Percentiles rank a stretch among this genome's conserved stretches.
Conservation (phyloP, 768 basidiomycete genomes). For the Heimioporus sp. region DNA sequence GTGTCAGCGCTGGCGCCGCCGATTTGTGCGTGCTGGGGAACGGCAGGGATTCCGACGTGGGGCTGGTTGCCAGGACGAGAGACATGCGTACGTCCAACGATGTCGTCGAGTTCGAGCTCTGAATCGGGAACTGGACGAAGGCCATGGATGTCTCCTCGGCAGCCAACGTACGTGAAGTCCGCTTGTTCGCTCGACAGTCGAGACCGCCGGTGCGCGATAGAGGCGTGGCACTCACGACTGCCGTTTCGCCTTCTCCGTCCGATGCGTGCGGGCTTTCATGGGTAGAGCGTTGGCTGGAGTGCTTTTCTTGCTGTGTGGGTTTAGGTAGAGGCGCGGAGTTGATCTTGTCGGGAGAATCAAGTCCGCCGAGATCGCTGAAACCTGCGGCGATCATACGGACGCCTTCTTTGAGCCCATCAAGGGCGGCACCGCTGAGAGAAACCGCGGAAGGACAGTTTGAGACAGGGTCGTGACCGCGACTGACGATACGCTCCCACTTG, state of each 20-base stretch:
- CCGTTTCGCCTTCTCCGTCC: neutral
- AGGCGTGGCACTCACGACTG: neutral
- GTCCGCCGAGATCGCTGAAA: slow-evolving; percentile 30
- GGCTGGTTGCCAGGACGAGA: slow-evolving; percentile 10
- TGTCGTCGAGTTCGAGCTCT: neutral
- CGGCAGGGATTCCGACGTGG: slow-evolving; percentile 3
- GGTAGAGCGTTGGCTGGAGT: slow-evolving; percentile 36
- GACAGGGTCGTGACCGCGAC: slow-evolving; percentile 40
- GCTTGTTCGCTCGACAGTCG: slow-evolving; percentile 12
- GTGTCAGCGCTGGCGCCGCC: neutral
- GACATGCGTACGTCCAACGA: slow-evolving; percentile 12
- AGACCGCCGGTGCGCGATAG: slow-evolving; percentile 19
- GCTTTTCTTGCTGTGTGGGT: slow-evolving; percentile 7
- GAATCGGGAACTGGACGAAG: neutral
- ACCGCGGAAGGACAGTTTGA: neutral
- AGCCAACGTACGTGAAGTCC: neutral
- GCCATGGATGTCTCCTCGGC: neutral
- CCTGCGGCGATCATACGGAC: slow-evolving; percentile 58
- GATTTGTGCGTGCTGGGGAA: neutral
- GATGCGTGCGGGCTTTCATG: slow-evolving; percentile 20
- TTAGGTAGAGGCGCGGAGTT: neutral
- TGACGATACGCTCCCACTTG: slow-evolving; percentile 82
- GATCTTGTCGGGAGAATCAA: slow-evolving; percentile 13
- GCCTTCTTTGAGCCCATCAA: slow-evolving; percentile 65
- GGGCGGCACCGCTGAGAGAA: slow-evolving; percentile 20